phyloP scores from a whole-genome alignment of 176 grass and related monocot species.

The Dendrocalamus sinicus region DNA sequence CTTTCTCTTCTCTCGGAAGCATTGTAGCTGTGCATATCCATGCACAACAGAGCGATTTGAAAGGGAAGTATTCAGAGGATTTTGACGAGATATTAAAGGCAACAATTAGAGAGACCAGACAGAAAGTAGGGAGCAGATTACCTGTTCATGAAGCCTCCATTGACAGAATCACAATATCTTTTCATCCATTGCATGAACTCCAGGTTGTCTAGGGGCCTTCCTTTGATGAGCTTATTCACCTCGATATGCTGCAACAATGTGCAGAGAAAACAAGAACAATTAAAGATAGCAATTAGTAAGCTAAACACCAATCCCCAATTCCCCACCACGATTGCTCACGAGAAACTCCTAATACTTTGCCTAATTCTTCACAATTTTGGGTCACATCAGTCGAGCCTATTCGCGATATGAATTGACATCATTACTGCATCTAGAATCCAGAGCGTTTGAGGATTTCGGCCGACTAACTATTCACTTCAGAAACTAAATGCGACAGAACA shows the following conservation, averaged over 20 bases:
- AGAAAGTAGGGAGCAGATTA: slow-evolving; percentile 31
- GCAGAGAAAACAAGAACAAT: neutral
- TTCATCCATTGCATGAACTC: slow-evolving; percentile 99
- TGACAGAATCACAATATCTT: slow-evolving; percentile 81
- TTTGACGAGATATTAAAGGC: neutral
- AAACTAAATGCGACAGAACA: slow-evolving; percentile 5
- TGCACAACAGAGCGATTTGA: neutral
- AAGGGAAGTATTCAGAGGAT: neutral
- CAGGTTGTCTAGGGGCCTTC: slow-evolving; percentile 85
- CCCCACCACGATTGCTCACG: neutral
- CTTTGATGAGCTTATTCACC: slow-evolving; percentile 88
- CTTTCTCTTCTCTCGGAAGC: slow-evolving; percentile 79
- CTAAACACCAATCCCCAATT: neutral
- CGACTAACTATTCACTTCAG: neutral
- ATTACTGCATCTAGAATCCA: neutral
- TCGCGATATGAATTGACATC: neutral
- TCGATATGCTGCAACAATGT: slow-evolving; percentile 72
- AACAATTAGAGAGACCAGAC: neutral
- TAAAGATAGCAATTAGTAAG: neutral
- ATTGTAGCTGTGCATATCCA: slow-evolving; percentile 63
- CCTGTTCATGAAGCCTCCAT: slow-evolving; percentile 60
- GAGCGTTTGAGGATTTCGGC: too few species aligned
- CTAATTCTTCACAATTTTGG: neutral
- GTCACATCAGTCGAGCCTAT: neutral
- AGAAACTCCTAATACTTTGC: neutral